Evolutionary conservation across 352 stramenopile species (phyloP).

Genomic region (Pythium brachiatum): DNA sequence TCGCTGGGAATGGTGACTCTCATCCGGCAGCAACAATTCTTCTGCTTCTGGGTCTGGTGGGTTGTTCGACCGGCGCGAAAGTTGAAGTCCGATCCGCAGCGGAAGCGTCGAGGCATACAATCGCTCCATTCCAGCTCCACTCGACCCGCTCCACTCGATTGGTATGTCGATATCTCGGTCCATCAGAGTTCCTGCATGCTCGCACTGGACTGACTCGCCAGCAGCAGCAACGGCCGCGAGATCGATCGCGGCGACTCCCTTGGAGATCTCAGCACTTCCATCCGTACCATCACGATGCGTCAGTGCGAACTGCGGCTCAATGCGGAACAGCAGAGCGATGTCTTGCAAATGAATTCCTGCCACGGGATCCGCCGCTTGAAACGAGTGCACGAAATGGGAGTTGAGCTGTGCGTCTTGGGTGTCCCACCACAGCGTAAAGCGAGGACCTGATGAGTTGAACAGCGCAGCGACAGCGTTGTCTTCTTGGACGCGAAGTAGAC

Average conservation of each 20-base stretch:
- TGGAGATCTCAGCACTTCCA: neutral
- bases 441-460: neutral
- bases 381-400: slow-evolving; percentile 39
- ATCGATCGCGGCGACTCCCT: slow-evolving; percentile 11
- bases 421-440: slow-evolving; percentile 65
- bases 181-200: neutral
- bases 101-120: neutral
- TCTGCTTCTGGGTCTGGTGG: neutral
- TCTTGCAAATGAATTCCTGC: slow-evolving; percentile 6
- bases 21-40: neutral
- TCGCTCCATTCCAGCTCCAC: neutral
- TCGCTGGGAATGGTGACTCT: neutral
- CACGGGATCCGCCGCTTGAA: slow-evolving; percentile 13
- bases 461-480: neutral
- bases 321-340: slow-evolving; percentile 3
- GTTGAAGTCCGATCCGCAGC: slow-evolving; percentile 5
- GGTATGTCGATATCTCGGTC: slow-evolving; percentile 11
- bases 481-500: slow-evolving; percentile 26
- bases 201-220: neutral
- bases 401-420: slow-evolving; percentile 36
- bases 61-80: neutral
- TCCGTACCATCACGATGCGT: neutral
- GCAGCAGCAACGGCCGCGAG: neutral
- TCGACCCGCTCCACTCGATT: slow-evolving; percentile 6
- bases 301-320: slow-evolving; percentile 13